Base-by-base conservation (phyloP, 108 stramenopile species). In the Fistulifera pelliculosa region DNA sequence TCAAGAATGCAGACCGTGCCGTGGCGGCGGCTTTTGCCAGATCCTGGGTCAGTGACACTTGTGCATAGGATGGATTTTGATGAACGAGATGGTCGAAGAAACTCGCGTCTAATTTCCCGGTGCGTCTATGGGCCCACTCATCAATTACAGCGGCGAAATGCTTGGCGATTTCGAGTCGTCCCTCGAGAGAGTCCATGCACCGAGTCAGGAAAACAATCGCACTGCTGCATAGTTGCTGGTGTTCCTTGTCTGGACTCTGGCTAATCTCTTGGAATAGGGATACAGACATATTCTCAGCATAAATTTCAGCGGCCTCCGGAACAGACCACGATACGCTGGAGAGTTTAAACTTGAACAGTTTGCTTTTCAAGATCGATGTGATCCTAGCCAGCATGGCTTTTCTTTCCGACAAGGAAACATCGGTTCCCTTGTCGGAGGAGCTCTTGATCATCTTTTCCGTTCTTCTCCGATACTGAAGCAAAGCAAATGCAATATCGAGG, bases 71-170 rank as follows among this genome's bases (percentile, higher is more conserved):
- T 42, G 77, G 77, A 41, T 59, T 47, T 35, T 77, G 62, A 10
- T 57, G 47, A 40, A 87, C 71, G 11, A 91, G 49, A 52, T 84
- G 77, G 14, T 87, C 77, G 49, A 91, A 85, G 22, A 87, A 60
- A 57, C 61, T 64, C 24, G 76, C 53, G 27, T 77, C 58, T 21
- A 84, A 44, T 47, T 69, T 75, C 6, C 76, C 78, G 1, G 76
- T 60, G 45, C 80, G 69, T 47, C 77, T 80, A 24, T 72, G 74
- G n/a, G 70, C 60, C 90, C 90, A 91, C 52, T 91, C 85, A 16
- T 64, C 25, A 5, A 87, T 60, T 42, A 55, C 56, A 24, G 52
- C 51, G 14, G 31, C 8, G 8, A 35, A 35, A 35, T 35, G 31
- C 8, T 35, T 35, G 31, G 31, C 31, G 8, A 35, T 35, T 35